Evolutionary conservation across 768 basidiomycete genomes (phyloP), one percentile per base, ranked within the genome.

Genomic region (Lentinus brumalis): DNA sequence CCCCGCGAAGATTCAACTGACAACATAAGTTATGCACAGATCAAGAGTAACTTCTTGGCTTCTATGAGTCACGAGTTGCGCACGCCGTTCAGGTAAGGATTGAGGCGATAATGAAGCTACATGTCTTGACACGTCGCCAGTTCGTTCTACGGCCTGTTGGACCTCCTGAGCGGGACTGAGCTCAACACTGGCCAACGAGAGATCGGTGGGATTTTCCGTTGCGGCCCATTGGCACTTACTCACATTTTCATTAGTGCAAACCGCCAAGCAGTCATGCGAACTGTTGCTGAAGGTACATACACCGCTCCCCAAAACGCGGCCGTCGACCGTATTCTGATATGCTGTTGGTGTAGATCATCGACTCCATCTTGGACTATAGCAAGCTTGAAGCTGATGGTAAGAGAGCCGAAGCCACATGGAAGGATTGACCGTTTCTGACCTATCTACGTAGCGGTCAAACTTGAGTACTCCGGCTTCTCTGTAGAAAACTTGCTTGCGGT

Each of bases 251-350:
- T 30, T 60, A 87, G 88, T 89, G 0, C 86, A 88, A 79, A 91
- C 88, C 2, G 88, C 89, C 1, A 89, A 89, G 65, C 86, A 89
- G 66, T 89, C 87, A 0, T 91, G 89, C 70, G 89, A 90, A 70
- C 77, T 90, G 15, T 73, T 91, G 26, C 73, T 91, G 55, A 89
- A 89, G 79, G 87, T 85, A 65, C 44, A 59, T 30, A 26, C 21
- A 26, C 21, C 21, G 21, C 21, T 26, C 21, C 21, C 21, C 21
- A 26, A 26, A 26, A 26, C 21, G 21, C 21, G 21, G 21, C 21
- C 21, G 21, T 26, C 21, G 21, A 26, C 21, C 1, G 21, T 26
- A 26, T 26, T 26, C 21, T 26, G 21, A 26, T 26, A 26, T 26
- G 21, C 21, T 26, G 21, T 26, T 26, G 21, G 21, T 26, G 21